Evolutionary conservation across 2,329 filamentous ascomycete species (phyloP), one percentile per base, ranked within the genome.

Genomic region (Dothideomycetidae sp.): DNA sequence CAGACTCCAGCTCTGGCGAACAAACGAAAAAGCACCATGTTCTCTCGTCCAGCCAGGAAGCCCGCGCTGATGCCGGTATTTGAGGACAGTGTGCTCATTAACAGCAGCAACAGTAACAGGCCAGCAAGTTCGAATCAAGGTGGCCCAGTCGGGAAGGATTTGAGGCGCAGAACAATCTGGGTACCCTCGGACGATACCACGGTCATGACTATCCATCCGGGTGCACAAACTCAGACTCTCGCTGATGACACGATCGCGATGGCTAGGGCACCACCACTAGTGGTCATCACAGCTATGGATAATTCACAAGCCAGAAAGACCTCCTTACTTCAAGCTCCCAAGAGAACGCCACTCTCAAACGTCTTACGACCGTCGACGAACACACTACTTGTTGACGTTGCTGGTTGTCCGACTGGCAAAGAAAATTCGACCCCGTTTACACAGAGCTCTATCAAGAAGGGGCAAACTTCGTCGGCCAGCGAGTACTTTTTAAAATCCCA

Each of bases 131-230:
- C 12, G 15, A 18, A 34, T 4, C 13, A 12, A 4, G 12, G 31
- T 18, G 13, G 37, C 29, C 5, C 16, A 28, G 10, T 47, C 13
- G 46, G 47, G 35, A 65, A 64, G 46, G 58, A 64, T 12, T 54
- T 57, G 3, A 55, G 64, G 37, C 53, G 64, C 41, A 54, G 62
- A 41, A 69, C 64, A 2, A 68, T 69, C 31, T 69, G 66, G 46
- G 57, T 68, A 10, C 66, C 66, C 9, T 58, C 59, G 2, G 65
- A 68, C 18, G 64, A 68, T 40, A 70, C 66, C 4, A 66, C 64
- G 1, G 53, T 68, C 16, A 51, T 67, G 44, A 68, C 64, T 1
- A 67, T 69, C 31, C 66, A 68, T 46, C 66, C 66, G 3, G 65
- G 65, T 29, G 58, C 60, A 11, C 42, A 52, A n/a, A 47, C 45